Conservation (phyloP, 2,329 filamentous ascomycete species). For the Pyrenophora seminiperda region DNA sequence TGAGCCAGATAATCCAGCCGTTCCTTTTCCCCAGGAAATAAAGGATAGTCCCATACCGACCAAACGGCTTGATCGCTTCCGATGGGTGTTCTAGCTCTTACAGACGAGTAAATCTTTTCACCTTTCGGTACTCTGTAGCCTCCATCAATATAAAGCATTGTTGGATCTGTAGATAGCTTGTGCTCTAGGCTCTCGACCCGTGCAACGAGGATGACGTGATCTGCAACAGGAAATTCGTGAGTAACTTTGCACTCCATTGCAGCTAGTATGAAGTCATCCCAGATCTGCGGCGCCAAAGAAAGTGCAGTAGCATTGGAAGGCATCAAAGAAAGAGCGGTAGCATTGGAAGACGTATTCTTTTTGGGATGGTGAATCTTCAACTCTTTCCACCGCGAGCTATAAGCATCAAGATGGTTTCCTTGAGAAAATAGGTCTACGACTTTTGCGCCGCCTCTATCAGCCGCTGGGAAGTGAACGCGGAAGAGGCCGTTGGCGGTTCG, state of each 20-base stretch:
- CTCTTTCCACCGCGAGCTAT: conserved; percentile 20
- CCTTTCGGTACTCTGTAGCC: conserved; percentile 23
- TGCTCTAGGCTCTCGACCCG: conserved; percentile 36
- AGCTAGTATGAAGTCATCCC: conserved; percentile 26
- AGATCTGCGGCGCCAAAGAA: conserved; percentile 25
- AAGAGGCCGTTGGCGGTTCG: conserved; percentile 50
- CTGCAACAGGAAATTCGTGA: conserved; percentile 49
- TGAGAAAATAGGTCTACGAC: conserved; percentile 39
- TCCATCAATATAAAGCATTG: conserved; percentile 38
- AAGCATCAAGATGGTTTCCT: conserved; percentile 34
- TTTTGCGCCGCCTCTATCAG: conserved; percentile 33
- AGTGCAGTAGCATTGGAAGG: conserved; percentile 20
- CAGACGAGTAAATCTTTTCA: conserved; percentile 2
- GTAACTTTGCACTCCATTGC: conserved; percentile 45
- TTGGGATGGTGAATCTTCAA: conserved; percentile 16
- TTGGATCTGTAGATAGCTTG: conserved; percentile 2
- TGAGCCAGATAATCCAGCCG: conserved; percentile 20
- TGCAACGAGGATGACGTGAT: conserved; percentile 57
- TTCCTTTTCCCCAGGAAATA: conserved; percentile 30
- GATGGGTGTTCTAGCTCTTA: neutral
- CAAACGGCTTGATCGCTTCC: neutral
- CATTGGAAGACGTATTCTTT: neutral
- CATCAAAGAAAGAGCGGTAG: conserved; percentile 10
- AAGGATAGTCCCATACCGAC: conserved; percentile 21
- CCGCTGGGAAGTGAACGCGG: conserved; percentile 57